Evolutionary conservation across 2,329 filamentous ascomycete species (phyloP).

Genomic region (Ophiostoma sp.): DNA sequence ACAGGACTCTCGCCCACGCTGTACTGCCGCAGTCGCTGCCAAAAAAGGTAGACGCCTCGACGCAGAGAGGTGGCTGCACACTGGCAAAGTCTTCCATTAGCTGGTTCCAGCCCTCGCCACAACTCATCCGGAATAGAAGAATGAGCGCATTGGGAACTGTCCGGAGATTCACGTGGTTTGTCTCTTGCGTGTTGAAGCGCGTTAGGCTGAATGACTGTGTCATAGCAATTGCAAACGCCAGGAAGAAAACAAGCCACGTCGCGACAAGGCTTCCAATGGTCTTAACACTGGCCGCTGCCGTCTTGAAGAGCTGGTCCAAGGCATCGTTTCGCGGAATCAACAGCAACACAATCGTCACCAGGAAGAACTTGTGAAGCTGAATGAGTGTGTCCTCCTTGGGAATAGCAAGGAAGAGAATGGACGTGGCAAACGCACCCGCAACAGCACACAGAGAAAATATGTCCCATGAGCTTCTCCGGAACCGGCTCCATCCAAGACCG

Average conservation of each 20-base stretch:
- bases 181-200: conserved; percentile 69
- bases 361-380: conserved; percentile 86
- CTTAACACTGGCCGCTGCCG: conserved; percentile 85
- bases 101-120: conserved; percentile 93
- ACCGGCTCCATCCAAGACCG: conserved; percentile 86
- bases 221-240: conserved; percentile 92
- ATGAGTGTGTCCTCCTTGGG: conserved; percentile 58
- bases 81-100: conserved; percentile 93
- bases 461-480: conserved; percentile 92
- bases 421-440: conserved; percentile 72
- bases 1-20: conserved; percentile 80
- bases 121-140: conserved; percentile 85
- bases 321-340: conserved; percentile 96
- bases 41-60: conserved; percentile 65
- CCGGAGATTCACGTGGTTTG: conserved; percentile 81
- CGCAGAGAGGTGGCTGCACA: conserved; percentile 75
- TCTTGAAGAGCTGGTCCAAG: conserved; percentile 97
- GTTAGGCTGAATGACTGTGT: conserved; percentile 95
- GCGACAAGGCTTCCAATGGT: conserved; percentile 87
- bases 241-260: conserved; percentile 94
- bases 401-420: conserved; percentile 65
- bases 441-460: conserved; percentile 79
- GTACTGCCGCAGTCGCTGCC: conserved; percentile 88
- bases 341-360: conserved; percentile 82
- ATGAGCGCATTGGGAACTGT: conserved; percentile 92